A percentile compares a stretch with the other conserved stretches of the same genome.
phyloP scores from a whole-genome alignment of 2,329 filamentous ascomycete genomes.

The Aureobasidium sp. region DNA sequence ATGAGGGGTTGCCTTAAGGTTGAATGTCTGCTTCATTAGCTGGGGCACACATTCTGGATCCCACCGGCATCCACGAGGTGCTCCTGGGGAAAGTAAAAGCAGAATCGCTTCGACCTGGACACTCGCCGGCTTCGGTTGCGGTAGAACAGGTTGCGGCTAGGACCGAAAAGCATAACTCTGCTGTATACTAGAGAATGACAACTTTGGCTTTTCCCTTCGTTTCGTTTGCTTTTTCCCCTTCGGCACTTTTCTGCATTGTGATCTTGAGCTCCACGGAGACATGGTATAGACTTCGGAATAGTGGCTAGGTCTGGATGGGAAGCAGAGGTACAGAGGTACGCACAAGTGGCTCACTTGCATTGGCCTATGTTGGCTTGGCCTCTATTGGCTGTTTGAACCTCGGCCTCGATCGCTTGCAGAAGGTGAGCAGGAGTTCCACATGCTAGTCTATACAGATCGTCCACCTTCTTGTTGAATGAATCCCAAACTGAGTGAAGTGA shows the following conservation, averaged over 20 bases:
- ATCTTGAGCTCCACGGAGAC: neutral
- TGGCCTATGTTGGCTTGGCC: neutral
- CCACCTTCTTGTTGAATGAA: neutral
- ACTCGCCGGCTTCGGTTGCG: neutral
- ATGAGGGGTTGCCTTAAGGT: neutral
- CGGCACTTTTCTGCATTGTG: neutral
- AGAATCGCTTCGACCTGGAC: no score
- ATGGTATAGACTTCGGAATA: neutral
- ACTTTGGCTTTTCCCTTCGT: neutral
- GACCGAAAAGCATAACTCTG: neutral
- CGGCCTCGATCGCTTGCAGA: neutral
- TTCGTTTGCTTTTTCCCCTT: neutral
- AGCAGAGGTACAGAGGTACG: neutral
- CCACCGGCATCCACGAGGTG: neutral
- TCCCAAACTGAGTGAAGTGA: no score
- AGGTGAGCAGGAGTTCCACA: neutral
- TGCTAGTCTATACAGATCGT: neutral
- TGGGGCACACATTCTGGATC: neutral
- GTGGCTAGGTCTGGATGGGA: neutral
- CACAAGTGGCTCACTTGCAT: neutral
- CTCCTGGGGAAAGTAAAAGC: neutral
- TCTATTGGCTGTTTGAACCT: conserved; percentile 1
- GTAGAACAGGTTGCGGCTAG: neutral
- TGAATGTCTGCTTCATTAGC: neutral
- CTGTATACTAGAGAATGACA: neutral